A percentile compares a stretch with the other conserved stretches of the same genome.
Conservation (phyloP, 371 early-diverging fungal genomes). For the Haplosporangium sp. region DNA sequence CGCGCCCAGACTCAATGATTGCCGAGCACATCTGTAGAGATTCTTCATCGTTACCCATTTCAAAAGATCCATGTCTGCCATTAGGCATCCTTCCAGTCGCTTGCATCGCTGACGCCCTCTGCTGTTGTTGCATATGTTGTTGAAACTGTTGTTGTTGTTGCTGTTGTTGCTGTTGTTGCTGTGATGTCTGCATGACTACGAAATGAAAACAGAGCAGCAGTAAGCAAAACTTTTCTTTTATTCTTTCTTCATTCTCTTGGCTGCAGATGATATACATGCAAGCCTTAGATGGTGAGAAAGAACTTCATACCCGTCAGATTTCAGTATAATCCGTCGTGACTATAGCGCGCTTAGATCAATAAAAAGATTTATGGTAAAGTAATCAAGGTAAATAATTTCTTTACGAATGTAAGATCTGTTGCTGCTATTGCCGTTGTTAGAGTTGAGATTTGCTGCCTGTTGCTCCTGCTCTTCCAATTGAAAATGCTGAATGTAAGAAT, state of each 20-base stretch:
- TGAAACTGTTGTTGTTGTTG: conserved; percentile 44
- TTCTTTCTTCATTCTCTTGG: neutral
- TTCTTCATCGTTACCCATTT: conserved; percentile 33
- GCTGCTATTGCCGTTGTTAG: neutral
- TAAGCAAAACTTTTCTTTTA: neutral
- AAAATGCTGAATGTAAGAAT: neutral
- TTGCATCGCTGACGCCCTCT: conserved; percentile 43
- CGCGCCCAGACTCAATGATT: neutral
- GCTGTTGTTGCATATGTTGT: conserved; percentile 47
- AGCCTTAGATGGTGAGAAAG: neutral
- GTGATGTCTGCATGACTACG: conserved; percentile 48
- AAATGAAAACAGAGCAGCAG: neutral
- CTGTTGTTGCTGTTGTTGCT: conserved; percentile 27
- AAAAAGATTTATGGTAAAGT: neutral
- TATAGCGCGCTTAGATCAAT: conserved; percentile 3
- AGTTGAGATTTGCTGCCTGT: neutral
- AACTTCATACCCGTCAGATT: neutral
- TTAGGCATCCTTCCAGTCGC: conserved; percentile 45
- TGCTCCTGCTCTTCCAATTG: neutral
- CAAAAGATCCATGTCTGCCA: conserved; percentile 49
- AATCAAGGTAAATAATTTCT: neutral
- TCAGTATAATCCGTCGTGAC: neutral
- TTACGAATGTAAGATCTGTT: neutral
- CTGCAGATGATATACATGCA: neutral
- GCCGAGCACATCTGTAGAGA: conserved; percentile 1